A percentile compares a stretch with the other conserved stretches of the same genome.
Conservation (phyloP, 768 basidiomycete genomes). For the Lactarius sanguifluus region DNA sequence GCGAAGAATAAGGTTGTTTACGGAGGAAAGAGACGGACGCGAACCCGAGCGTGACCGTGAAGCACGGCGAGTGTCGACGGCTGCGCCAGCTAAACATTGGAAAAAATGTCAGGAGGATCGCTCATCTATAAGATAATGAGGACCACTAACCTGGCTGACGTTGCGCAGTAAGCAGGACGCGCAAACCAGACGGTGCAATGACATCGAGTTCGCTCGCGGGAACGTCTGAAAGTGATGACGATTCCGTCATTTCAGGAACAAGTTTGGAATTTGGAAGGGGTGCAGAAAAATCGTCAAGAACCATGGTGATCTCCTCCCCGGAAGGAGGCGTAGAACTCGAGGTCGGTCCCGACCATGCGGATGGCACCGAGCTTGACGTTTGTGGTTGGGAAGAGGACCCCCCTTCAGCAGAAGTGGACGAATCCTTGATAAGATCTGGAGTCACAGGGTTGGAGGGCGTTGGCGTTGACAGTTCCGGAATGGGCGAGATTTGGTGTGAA, state of each 20-base stretch:
- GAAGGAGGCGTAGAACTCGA: constrained; percentile 16
- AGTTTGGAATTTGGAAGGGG: background rate
- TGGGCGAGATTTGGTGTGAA: constrained; percentile 9
- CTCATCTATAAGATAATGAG: constrained; percentile 4
- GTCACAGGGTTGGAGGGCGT: constrained; percentile 10
- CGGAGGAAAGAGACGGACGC: constrained; percentile 21
- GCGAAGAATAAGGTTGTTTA: constrained; percentile 23
- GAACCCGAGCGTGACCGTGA: constrained; percentile 17
- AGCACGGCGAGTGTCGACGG: background rate
- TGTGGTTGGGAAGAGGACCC: constrained; percentile 6
- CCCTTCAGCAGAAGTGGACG: constrained; percentile 12
- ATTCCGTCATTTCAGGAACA: background rate
- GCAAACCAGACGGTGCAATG: background rate
- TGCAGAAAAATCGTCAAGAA: constrained; percentile 14
- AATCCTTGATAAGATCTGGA: constrained; percentile 22
- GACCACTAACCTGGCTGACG: constrained; percentile 10
- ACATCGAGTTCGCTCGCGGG: background rate
- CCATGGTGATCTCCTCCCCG: background rate
- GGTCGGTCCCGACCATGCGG: constrained; percentile 5
- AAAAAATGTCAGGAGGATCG: constrained; percentile 1
- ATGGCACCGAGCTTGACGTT: constrained; percentile 4
- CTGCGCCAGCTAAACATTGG: background rate
- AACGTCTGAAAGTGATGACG: background rate
- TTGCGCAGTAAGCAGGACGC: background rate
- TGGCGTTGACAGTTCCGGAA: constrained; percentile 11